These are phyloP conservation scores for Penicillium simplicissimum DNA, from an alignment of 495 filamentous ascomycete species.

Conservation along the genomic window DNA sequence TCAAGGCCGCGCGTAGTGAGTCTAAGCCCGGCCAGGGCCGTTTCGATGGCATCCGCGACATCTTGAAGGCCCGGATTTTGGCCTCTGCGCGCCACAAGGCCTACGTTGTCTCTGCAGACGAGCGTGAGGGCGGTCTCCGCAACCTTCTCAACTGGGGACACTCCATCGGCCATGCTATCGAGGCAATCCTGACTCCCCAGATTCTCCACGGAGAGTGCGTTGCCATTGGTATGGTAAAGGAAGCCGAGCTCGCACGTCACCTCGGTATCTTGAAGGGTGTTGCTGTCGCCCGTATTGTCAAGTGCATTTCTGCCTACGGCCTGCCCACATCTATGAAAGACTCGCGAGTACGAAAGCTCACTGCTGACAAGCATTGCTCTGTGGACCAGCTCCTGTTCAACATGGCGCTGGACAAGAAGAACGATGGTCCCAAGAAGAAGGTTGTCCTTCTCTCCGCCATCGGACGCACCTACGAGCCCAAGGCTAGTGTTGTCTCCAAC, in stretches of 20 bases:
- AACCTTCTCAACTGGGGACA: conserved; percentile 98
- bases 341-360: conserved; percentile 78
- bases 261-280: conserved; percentile 83
- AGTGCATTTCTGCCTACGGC: conserved; percentile 91
- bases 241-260: conserved; percentile 89
- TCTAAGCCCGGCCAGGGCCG: conserved; percentile 54
- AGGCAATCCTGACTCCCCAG: conserved; percentile 93
- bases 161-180: conserved; percentile 95
- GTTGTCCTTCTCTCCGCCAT: conserved; percentile 93
- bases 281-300: conserved; percentile 84
- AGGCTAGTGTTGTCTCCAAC: conserved; percentile 86
- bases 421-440: conserved; percentile 92
- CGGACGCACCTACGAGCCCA: conserved; percentile 80
- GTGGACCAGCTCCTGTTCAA: conserved; percentile 84
- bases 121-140: conserved; percentile 89
- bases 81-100: conserved; percentile 91
- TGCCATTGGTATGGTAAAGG: conserved; percentile 96
- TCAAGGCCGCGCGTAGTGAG: conserved; percentile 66
- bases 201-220: conserved; percentile 95
- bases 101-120: conserved; percentile 87
- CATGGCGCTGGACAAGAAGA: conserved; percentile 99
- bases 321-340: conserved; percentile 86
- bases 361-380: conserved; percentile 86
- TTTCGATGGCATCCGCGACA: conserved; percentile 67
- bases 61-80: conserved; percentile 82